Percentiles rank a stretch among this genome's conserved stretches.
These are phyloP conservation scores for Anethum foeniculum DNA, from an alignment of 140 eudicot species.

Conservation along the genomic window DNA sequence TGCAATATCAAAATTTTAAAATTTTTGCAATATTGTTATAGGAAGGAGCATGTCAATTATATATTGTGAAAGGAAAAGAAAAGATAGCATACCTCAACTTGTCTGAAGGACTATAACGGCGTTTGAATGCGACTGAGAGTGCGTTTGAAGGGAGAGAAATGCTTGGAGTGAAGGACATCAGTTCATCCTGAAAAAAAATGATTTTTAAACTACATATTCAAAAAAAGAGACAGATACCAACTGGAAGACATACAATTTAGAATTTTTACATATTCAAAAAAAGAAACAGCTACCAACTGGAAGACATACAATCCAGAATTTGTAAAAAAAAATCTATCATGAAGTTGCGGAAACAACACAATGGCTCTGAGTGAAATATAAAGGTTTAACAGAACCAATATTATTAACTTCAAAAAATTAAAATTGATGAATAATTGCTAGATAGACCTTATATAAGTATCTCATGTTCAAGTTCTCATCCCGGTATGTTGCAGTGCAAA, in stretches of 20 bases:
- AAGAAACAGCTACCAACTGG: neutral
- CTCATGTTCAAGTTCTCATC: slow-evolving; percentile 65
- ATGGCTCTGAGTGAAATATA: neutral
- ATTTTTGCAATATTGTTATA: neutral
- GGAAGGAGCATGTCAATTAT: neutral
- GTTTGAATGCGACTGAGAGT: slow-evolving; percentile 65
- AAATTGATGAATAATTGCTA: neutral
- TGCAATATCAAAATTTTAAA: neutral
- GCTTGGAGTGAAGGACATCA: slow-evolving; percentile 61
- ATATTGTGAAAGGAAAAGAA: slow-evolving; percentile 1
- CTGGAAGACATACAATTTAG: neutral
- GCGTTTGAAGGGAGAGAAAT: slow-evolving; percentile 83
- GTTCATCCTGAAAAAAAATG: slow-evolving; percentile 57
- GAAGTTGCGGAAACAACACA: neutral
- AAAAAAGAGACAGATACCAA: neutral
- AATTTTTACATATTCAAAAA: neutral
- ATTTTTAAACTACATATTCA: neutral
- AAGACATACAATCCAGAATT: neutral
- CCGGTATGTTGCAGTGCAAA: slow-evolving; percentile 57
- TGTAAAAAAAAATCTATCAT: neutral
- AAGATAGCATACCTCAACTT: slow-evolving; percentile 63
- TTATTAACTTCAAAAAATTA: neutral
- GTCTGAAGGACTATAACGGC: slow-evolving; percentile 67
- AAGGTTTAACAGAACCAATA: neutral
- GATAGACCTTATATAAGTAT: slow-evolving; percentile 66